Base-by-base conservation (phyloP, 2,329 filamentous ascomycete genomes). In the Berkeleyomyces basicola region DNA sequence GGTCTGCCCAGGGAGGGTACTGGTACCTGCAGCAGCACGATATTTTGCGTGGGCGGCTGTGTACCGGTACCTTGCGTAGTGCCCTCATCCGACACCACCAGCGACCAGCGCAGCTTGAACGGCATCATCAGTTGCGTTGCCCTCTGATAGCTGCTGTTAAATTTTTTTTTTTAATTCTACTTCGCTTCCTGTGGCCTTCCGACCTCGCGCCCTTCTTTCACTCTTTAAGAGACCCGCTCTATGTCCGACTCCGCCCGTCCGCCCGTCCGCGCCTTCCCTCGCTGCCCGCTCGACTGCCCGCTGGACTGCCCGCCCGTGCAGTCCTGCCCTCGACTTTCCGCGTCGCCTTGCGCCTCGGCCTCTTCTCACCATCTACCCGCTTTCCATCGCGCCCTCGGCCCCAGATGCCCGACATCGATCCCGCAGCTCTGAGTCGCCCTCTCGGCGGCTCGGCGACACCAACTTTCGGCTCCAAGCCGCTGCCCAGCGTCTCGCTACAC, bases 351-450 rank as follows among this genome's bases (percentile, higher is more conserved):
- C 31, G 6, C 23, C 23, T 9, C 42, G 10, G 42, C 42, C 42
- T 10, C 6, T 53, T 53, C 31, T 3, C 47, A 9, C n/a, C 66
- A 63, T 51, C 63, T 23, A 51, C 66, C 66, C 67, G 67, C 66
- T 63, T 65, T 66, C 39, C 43, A 36, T 47, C 58, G 55, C 57
- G 51, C 49, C 53, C 39, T 46, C 44, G 9, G 11, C 46, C 68
- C 69, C 70, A 69, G 67, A 86, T 86, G 83, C 82, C 83, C 69
- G 83, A 86, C 74, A 86, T 86, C 74, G 83, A 86, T 76, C 83
- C 83, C 70, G 82, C 83, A 75, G 82, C 83, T 67, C 73, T 86
- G 69, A 85, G 82, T 77, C 81, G 82, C 69, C 80, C 82, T 66
- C 74, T 81, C 58, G 72, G 79, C 71, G 78, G 74, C 71, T 77